These are phyloP conservation scores for Pueraria montana DNA, from an alignment of 306 rosid genomes.

Conservation along the genomic window DNA sequence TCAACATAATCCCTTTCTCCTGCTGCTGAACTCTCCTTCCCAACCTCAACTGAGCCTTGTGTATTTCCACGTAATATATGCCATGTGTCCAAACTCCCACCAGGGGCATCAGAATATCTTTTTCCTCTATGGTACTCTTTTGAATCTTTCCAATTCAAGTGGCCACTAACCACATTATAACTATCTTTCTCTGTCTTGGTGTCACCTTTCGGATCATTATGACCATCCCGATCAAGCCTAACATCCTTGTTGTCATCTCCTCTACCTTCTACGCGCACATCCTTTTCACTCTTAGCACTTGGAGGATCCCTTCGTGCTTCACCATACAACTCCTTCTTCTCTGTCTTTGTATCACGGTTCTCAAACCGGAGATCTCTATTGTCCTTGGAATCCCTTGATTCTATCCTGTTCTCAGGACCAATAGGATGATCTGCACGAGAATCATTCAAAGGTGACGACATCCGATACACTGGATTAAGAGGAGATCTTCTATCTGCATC, in stretches of 20 bases:
- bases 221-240: slow-evolving; percentile 71
- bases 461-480: slow-evolving; percentile 60
- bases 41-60: slow-evolving; percentile 68
- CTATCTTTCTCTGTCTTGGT: slow-evolving; percentile 72
- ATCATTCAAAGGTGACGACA: slow-evolving; percentile 66
- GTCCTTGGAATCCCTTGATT: slow-evolving; percentile 79
- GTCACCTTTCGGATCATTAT: slow-evolving; percentile 70
- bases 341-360: slow-evolving; percentile 74
- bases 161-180: slow-evolving; percentile 56
- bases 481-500: slow-evolving; percentile 82
- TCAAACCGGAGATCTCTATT: slow-evolving; percentile 71
- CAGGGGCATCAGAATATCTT: slow-evolving; percentile 73
- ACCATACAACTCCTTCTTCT: slow-evolving; percentile 65
- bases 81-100: slow-evolving; percentile 71
- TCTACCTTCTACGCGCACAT: slow-evolving; percentile 64
- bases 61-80: slow-evolving; percentile 58
- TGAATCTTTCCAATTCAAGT: slow-evolving; percentile 80
- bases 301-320: slow-evolving; percentile 77
- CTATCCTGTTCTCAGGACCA: slow-evolving; percentile 67
- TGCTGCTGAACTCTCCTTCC: slow-evolving; percentile 66
- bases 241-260: slow-evolving; percentile 78
- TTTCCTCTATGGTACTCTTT: slow-evolving; percentile 83
- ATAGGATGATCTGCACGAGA: slow-evolving; percentile 61
- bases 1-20: slow-evolving; percentile 75
- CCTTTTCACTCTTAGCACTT: slow-evolving; percentile 78